Evolutionary conservation across 768 basidiomycete genomes (phyloP), one percentile per base, ranked within the genome.

Genomic region (Cystofilobasidium ferigula): DNA sequence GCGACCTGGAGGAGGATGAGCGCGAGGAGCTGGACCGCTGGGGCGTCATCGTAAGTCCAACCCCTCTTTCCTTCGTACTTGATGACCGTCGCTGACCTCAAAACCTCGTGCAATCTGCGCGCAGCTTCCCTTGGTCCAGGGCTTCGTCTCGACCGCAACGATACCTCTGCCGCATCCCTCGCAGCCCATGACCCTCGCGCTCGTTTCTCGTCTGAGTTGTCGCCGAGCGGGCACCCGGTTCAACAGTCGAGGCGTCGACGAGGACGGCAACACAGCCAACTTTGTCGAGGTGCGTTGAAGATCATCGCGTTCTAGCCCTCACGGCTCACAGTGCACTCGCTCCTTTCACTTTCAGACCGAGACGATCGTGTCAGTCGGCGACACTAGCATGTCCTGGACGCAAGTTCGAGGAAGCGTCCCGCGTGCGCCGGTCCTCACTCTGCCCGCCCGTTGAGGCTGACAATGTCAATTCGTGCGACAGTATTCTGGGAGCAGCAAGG

Each of bases 401-500:
- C 93, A 98, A 81, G 84, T 92, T 54, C 85, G 95, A 69, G 95
- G 95, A 67, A 93, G 89, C 71, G 88, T 99, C 48, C 95, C 95
- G 65, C 80, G 91, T 94, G 80, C 4, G 1, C 26, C 22, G 18
- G 22, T 26, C 60, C 40, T 7, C 32, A 32, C 20, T 71, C 35
- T 30, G 30, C 63, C 54, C 0, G 47, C 32, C 57, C 12, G 40
- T 40, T 60, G 20, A 38, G n/a, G 16, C 47, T n/a, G 9, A 62
- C 59, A 64, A 3, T 61, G 24, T 34, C 9, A 22, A 0, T 38
- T 14, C 3, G 7, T 35, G 54, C 22, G 5, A 5, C 73, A 92
- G 91, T 98, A 66, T 99, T 99, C 75, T 99, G 95, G 95, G 94
- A 98, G 75, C 94, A 99, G 73, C 91, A 94, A 77, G 92, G 90